phyloP scores from a whole-genome alignment of 768 basidiomycete species.

The Dendrothele bispora region DNA sequence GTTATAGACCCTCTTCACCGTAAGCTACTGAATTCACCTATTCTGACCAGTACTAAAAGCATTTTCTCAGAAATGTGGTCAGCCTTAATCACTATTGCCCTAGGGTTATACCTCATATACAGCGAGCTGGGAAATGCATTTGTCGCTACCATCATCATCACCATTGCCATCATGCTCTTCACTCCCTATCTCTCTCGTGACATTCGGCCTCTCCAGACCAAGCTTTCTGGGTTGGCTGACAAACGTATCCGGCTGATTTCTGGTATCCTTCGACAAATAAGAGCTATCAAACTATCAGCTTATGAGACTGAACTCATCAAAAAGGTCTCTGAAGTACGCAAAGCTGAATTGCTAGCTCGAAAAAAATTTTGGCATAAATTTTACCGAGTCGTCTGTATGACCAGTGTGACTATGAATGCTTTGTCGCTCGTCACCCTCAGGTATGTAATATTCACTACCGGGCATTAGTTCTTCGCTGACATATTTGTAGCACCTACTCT shows the following conservation, averaged over 20 bases:
- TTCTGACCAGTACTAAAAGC: background rate
- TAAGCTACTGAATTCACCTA: background rate
- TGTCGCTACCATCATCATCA: conserved; percentile 7
- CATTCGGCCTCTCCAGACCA: conserved; percentile 10
- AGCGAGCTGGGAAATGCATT: conserved; percentile 8
- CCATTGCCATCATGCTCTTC: conserved; percentile 7
- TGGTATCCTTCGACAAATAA: conserved; percentile 11
- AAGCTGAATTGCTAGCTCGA: conserved; percentile 10
- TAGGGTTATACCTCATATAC: conserved; percentile 11
- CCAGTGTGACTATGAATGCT: conserved; percentile 8
- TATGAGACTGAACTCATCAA: conserved; percentile 10
- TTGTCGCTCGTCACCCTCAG: conserved; percentile 9
- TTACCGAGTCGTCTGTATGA: conserved; percentile 8
- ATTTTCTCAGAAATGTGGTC: conserved; percentile 10
- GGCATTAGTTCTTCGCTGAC: background rate
- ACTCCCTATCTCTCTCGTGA: conserved; percentile 12
- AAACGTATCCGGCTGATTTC: conserved; percentile 12
- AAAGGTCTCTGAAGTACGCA: conserved; percentile 9
- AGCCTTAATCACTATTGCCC: conserved; percentile 9
- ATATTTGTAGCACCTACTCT: conserved; percentile 7
- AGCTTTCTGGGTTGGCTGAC: conserved; percentile 9
- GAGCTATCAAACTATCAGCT: conserved; percentile 11
- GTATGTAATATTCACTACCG: background rate
- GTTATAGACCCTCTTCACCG: conserved; percentile 11
- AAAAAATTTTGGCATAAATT: conserved; percentile 12